Evolutionary conservation across 73 alveolate genomes (phyloP), one percentile per base, ranked within the genome.

Genomic region (Effrenium voratum): DNA sequence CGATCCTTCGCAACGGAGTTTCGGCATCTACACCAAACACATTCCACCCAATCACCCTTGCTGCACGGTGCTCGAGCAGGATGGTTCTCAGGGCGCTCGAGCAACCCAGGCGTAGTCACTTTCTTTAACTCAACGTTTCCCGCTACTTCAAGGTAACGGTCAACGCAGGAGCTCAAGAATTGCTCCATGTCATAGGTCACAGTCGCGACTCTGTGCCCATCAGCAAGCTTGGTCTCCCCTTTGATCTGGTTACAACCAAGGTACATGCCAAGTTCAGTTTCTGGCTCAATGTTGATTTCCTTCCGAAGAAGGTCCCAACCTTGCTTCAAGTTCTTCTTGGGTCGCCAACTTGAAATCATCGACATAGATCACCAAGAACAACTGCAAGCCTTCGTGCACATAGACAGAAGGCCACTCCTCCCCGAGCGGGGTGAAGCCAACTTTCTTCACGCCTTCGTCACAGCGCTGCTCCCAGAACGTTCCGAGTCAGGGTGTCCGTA

Each of bases 391-490:
- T 16, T 12, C 26, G 28, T 84, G 93, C 32, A 15, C 49, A 43
- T 36, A 84, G 59, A 57, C 38, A 1, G 93, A 84, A 6, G 93
- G 93, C 93, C 93, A 84, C 16, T 84, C 93, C 5, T 52, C 80
- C 4, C 93, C 93, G 0, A 84, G 55, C 5, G 93, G 80, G 0
- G 5, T 45, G 34, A 84, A 84, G 0, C 79, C 79, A 12, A 50
- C 24, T 24, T 8, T 3, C 28, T 22, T 12, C 1, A 57, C 93
- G 0, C 5, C 38, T 13, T 1, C 36, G 16, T 84, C 59, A 30
- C 93, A 84, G 44, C 36, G 93, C 8, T 84, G 38, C 47, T 55
- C 93, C 93, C 93, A 84, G 79, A 50, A 52, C 3, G 93, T 38
- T n/a, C 93, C 1, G 93, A 13, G 30, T 84, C 93, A 0, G 93